Base-by-base conservation (phyloP, 805 yeast genomes). In the Wickerhamiella bombiphila region DNA sequence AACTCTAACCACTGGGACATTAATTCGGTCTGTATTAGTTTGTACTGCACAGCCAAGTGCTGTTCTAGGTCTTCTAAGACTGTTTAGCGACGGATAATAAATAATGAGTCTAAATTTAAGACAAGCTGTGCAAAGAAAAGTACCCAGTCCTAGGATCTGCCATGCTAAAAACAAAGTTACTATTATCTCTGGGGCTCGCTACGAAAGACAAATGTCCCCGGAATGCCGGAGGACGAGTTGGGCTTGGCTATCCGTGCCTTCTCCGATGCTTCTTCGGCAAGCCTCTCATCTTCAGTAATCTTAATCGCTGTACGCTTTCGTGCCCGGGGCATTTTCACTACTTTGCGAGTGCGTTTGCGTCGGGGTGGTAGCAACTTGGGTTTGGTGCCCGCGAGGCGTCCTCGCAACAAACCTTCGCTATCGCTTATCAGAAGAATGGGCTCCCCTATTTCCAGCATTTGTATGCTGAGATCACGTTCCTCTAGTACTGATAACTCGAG, bases 361-460 rank as follows among this genome's bases (percentile, higher is more conserved):
- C 20, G 15, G 11, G 39, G 17, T 5, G 22, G 19, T n/a, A 36
- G 11, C 13, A 13, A 13, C 5, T 19, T 30, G 15, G 39, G 39
- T 13, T 16, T 15, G 9, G 5, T 15, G 22, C 39, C 39, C 8
- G n/a, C 9, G 17, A 36, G 20, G 14, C 16, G 14, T 5, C 35
- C 39, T 7, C 30, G 34, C 17, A 6, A 8, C 4, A 43, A 40
- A 4, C 33, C 33, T 13, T 7, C 11, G 33, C n/a, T 22, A 19
- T 30, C 33, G 6, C 36, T 28, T 2, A 43, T 13, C 8, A 43
- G 33, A 18, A 43, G 22, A 6, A 40, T 15, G n/a, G 31, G 38
- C 16, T 43, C 46, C 5, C 16, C 30, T 3, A 21, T 15, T 14
- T 9, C 21, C 3, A 43, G 19, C 7, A 24, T 32, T 11, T 35